Base-by-base conservation (phyloP, 1,284 basidiomycete species). In the Cutaneotrichosporon sp. region DNA sequence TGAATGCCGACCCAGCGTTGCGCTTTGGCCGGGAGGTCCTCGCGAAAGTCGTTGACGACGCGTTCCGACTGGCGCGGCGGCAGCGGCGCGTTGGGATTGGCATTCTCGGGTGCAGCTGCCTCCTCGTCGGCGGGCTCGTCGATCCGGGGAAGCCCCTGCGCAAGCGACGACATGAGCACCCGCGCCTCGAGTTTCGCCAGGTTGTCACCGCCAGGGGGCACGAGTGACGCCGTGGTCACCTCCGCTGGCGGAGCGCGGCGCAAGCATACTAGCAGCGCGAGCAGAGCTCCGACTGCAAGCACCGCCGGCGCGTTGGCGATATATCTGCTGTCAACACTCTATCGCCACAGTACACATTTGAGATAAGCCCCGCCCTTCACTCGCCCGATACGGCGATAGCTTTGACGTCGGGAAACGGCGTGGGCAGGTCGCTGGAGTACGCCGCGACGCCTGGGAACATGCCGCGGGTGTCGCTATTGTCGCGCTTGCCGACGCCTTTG, bases 161-260 rank as follows among this genome's bases (percentile, higher is more conserved):
- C 69, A 1, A 73, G 39, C 5, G 67, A 51, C 10, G 58, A 51
- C 8, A 73, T 43, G 18, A 73, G 67, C 20, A 72, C 68, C 15
- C 63, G 56, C 4, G 70, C 66, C 52, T 74, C 73, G 21, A 74
- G 56, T 18, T 59, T 57, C 46, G 64, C 48, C 35, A 75, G 58
- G 53, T 68, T 58, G 43, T 67, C 56, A 20, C 55, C 57, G 17
- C 49, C 54, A 4, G 63, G 63, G 0, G 64, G 63, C n/a, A 64
- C 59, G 38, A 69, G 62, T 14, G 39, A 38, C 12, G 35, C 21
- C 23, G 48, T 33, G 5, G 40, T 33, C 8, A 13, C 23, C 5
- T 4, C 17, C 17, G n/a, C 15, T 4, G n/a, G 17, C 18, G 30
- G 21, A 12, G 30, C 36, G 17, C 41, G 34, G 21, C 21, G 46